A percentile compares a stretch with the other conserved stretches of the same genome.
phyloP scores from a whole-genome alignment of 2,329 filamentous ascomycete genomes.

The Colletotrichum caudatum region DNA sequence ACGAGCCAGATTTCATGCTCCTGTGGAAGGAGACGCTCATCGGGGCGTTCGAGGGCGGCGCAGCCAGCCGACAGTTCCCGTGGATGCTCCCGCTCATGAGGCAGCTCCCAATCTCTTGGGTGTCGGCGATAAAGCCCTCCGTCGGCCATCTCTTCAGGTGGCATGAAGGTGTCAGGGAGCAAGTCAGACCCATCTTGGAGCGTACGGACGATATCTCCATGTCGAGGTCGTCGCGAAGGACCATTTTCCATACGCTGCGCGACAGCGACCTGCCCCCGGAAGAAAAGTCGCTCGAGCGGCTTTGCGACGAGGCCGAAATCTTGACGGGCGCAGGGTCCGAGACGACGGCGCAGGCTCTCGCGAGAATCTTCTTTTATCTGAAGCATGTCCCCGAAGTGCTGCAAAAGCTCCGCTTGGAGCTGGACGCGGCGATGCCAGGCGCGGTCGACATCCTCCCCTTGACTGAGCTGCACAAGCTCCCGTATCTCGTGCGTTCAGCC shows the following conservation, averaged over 20 bases:
- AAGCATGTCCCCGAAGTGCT: slow-evolving; percentile 45
- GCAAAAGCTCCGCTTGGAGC: slow-evolving; percentile 46
- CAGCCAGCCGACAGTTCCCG: slow-evolving; percentile 40
- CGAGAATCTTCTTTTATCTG: slow-evolving; percentile 52
- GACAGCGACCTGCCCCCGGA: slow-evolving; percentile 38
- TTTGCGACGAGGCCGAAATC: slow-evolving; percentile 43
- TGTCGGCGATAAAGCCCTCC: slow-evolving; percentile 38
- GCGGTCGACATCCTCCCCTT: slow-evolving; percentile 14
- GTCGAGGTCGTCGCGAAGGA: slow-evolving; percentile 24
- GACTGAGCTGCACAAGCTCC: slow-evolving; percentile 31
- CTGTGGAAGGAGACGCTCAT: slow-evolving; percentile 43
- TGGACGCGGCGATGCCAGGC: slow-evolving; percentile 48
- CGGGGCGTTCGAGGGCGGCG: slow-evolving; percentile 39
- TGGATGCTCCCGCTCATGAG: slow-evolving; percentile 43
- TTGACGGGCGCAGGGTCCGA: slow-evolving; percentile 70
- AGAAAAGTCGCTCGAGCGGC: slow-evolving; percentile 41
- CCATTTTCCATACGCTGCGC: slow-evolving; percentile 53
- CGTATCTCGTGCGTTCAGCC: slow-evolving; percentile 26
- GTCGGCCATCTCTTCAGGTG: slow-evolving; percentile 39
- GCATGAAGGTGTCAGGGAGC: slow-evolving; percentile 31
- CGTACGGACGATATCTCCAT: background rate
- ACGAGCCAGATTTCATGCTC: slow-evolving; percentile 47
- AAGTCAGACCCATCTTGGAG: slow-evolving; percentile 36
- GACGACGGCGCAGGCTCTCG: slow-evolving; percentile 55
- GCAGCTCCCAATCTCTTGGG: slow-evolving; percentile 31